Percentiles rank a stretch among this genome's conserved stretches.
Evolutionary conservation across 2,329 filamentous ascomycete genomes (phyloP).

Genomic region (Endoconidiophora laricicola): DNA sequence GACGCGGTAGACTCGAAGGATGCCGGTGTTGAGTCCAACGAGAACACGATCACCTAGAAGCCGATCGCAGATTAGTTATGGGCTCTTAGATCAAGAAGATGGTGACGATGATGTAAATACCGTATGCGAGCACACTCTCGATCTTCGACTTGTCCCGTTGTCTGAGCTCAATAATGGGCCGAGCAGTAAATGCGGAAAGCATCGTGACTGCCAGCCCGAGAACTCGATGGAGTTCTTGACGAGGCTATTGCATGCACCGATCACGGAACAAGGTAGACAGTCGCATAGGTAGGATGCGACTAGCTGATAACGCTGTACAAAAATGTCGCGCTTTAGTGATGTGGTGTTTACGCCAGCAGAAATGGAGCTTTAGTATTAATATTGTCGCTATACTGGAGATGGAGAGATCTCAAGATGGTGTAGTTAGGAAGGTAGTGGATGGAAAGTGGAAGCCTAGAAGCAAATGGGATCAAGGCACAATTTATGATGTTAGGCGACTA

Average conservation of each 20-base stretch:
- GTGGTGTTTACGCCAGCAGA: too few relatives aligned
- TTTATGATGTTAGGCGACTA: too few relatives aligned
- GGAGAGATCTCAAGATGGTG: too few relatives aligned
- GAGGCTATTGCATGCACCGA: constrained; percentile 15
- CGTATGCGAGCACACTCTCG: constrained; percentile 85
- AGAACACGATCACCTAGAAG: constrained; percentile 66
- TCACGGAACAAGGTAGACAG: too few relatives aligned
- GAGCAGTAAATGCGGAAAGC: constrained; percentile 95
- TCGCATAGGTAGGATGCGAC: too few relatives aligned
- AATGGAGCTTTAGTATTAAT: too few relatives aligned
- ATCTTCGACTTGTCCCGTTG: constrained; percentile 92
- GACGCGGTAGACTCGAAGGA: constrained; percentile 76
- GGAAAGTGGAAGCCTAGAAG: too few relatives aligned
- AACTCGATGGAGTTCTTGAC: constrained; percentile 17
- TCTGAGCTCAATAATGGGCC: constrained; percentile 91
- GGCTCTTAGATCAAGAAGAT: neutral
- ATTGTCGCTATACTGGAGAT: too few relatives aligned
- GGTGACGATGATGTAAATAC: constrained; percentile 27
- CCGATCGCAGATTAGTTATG: constrained; percentile 6
- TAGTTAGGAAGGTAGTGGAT: too few relatives aligned
- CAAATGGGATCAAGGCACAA: too few relatives aligned
- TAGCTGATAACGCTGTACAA: too few relatives aligned
- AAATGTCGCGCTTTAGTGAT: too few relatives aligned
- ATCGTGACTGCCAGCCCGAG: constrained; percentile 41
- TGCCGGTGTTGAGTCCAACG: constrained; percentile 80